These are phyloP conservation scores for Elsinoe fawcettii DNA, from an alignment of 2,329 filamentous ascomycete species.

Conservation along the genomic window DNA sequence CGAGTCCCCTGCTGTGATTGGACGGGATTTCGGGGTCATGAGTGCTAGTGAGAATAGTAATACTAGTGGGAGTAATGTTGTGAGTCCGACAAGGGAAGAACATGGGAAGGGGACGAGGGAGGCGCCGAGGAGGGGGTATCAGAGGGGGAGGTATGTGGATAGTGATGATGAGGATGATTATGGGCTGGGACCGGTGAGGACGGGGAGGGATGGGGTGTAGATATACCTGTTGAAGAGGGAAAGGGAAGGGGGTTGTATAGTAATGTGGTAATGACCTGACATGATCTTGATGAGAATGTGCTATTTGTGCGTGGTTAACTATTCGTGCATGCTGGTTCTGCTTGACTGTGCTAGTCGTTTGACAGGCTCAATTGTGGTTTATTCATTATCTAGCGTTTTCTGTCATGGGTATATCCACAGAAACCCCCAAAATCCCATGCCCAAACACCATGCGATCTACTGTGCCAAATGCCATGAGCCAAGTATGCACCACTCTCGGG, in stretches of 20 bases:
- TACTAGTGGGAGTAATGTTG: background rate
- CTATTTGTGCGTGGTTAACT: background rate
- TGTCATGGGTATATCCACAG: background rate
- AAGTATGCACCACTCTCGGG: background rate
- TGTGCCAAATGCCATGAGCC: background rate
- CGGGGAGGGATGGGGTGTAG: background rate
- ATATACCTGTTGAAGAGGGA: background rate
- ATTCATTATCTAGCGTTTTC: background rate
- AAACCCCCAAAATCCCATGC: background rate
- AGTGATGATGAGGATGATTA: slow-evolving; percentile 13
- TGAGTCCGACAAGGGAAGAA: background rate
- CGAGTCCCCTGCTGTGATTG: slow-evolving; percentile 4
- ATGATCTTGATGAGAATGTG: background rate
- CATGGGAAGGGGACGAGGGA: background rate
- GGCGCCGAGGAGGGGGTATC: slow-evolving; percentile 9
- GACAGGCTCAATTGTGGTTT: background rate
- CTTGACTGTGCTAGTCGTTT: no score
- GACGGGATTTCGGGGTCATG: slow-evolving; percentile 13
- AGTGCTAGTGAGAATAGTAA: slow-evolving; percentile 14
- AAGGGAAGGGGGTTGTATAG: background rate
- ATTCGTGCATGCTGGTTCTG: no score
- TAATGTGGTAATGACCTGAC: slow-evolving; percentile 1
- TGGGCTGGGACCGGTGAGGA: background rate
- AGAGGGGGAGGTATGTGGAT: slow-evolving; percentile 12
- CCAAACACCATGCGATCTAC: background rate